A percentile compares a stretch with the other conserved stretches of the same genome.
These are phyloP conservation scores for Lentinula sp. DNA, from an alignment of 768 basidiomycete genomes.

Conservation along the genomic window DNA sequence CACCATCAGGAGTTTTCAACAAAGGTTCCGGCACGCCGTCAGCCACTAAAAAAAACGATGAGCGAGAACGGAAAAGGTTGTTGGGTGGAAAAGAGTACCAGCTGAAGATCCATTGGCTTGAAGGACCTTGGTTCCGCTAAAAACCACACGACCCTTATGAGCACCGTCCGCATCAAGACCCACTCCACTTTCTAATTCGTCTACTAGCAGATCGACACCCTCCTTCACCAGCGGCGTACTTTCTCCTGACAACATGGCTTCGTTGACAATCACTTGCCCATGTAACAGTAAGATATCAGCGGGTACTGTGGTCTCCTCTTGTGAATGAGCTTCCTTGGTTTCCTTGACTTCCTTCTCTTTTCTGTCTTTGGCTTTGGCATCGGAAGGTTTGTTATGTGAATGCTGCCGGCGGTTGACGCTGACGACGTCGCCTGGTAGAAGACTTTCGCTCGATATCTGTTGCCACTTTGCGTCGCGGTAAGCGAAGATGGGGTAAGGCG, in stretches of 20 bases:
- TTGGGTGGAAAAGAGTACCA: constrained; percentile 17
- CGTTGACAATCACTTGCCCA: constrained; percentile 95
- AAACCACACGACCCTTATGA: constrained; percentile 86
- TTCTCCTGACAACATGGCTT: constrained; percentile 98
- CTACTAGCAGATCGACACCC: constrained; percentile 80
- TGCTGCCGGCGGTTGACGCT: constrained; percentile 3
- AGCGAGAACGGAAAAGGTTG: constrained; percentile 26
- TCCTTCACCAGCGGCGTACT: constrained; percentile 97
- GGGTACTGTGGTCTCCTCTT: constrained; percentile 82
- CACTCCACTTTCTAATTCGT: constrained; percentile 33
- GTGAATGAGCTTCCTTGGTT: background rate
- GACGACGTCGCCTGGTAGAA: constrained; percentile 90
- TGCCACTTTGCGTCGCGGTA: constrained; percentile 79
- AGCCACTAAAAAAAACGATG: constrained; percentile 21
- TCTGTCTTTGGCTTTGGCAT: background rate
- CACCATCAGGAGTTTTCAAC: constrained; percentile 77
- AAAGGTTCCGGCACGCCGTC: constrained; percentile 3
- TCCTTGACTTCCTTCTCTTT: background rate
- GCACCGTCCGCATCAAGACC: constrained; percentile 77
- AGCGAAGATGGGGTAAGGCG: constrained; percentile 81
- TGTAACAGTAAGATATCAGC: constrained; percentile 90
- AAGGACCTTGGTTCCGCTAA: constrained; percentile 95
- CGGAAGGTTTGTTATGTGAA: background rate
- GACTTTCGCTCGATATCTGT: constrained; percentile 74
- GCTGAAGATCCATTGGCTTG: constrained; percentile 63